Base-by-base conservation (phyloP, 805 yeast species). In the Blastobotrys peoriensis region DNA sequence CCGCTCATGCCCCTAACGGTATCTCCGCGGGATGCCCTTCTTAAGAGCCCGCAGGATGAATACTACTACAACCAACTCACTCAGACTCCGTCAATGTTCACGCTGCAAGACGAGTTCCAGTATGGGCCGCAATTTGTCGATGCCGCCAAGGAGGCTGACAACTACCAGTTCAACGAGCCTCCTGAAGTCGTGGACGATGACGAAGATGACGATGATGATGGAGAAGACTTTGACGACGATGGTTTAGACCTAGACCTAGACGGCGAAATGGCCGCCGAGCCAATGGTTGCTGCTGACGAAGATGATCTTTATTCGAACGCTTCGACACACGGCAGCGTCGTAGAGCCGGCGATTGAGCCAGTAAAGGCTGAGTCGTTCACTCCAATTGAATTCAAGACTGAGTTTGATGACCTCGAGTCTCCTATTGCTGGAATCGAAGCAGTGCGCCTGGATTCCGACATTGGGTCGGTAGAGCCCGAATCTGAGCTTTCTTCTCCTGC, bases 141-240 rank as follows among this genome's bases (percentile, higher is more conserved):
- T 18, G 40, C 46, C 25, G 41, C 47, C 3, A 45, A 39, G 27
- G 40, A 46, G 16, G 22, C 21, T 5, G 38, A 34, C 23, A 16
- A n/a, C 20, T 36, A 15, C 17, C 40, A 21, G 17, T 22, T n/a
- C 16, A 44, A 45, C 30, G 41, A 36, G 30, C 38, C 33, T 16
- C 44, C 40, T 10, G 48, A 41, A 23, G 37, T 33, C 33, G 23
- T 36, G 38, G 48, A 46, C 23, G 56, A 50, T 10, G 53, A 49
- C 33, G 54, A 50, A 19, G 52, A 50, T 9, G 53, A 50, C 15
- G 54, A 52, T 19, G 53, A 47, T 28, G 54, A 51, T 22, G 54
- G 50, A 16, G 46, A 45, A n/a, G 50, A 43, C 15, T 35, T 35
- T 20, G 48, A 47, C 15, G 41, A 44, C 35, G 48, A 38, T 22